A percentile compares a stretch with the other conserved stretches of the same genome.
Evolutionary conservation across 2,329 filamentous ascomycete species (phyloP).

Genomic region (Akanthomyces muscarius): DNA sequence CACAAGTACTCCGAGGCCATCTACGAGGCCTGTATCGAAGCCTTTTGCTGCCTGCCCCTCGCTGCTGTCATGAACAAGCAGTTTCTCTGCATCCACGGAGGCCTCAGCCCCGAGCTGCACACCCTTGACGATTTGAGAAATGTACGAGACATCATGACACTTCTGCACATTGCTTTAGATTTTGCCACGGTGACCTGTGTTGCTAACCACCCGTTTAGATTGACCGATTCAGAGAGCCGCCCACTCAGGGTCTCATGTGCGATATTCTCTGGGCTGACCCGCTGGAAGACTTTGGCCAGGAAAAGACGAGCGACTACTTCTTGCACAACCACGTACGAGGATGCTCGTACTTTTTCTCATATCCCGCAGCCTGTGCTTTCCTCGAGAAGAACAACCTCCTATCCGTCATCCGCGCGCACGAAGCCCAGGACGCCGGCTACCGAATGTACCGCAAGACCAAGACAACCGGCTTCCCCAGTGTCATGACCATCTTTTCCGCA

Average conservation of each 20-base stretch:
- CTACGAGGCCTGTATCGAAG: slow-evolving; percentile 98
- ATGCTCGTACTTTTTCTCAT: slow-evolving; percentile 99
- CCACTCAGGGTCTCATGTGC: slow-evolving; percentile 97
- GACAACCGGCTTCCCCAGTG: slow-evolving; percentile 95
- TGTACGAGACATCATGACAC: slow-evolving; percentile 45
- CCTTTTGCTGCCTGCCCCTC: slow-evolving; percentile 89
- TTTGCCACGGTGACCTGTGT: neutral
- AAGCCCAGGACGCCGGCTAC: slow-evolving; percentile 97
- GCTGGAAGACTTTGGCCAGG: slow-evolving; percentile 95
- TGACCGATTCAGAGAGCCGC: slow-evolving; percentile 95
- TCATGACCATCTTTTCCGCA: slow-evolving; percentile 99
- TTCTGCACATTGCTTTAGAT: too few species aligned
- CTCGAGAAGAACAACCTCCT: slow-evolving; percentile 98
- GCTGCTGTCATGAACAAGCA: slow-evolving; percentile 99
- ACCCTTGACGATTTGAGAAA: slow-evolving; percentile 90
- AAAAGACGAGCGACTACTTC: slow-evolving; percentile 97
- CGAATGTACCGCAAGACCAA: slow-evolving; percentile 99
- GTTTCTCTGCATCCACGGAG: slow-evolving; percentile 96
- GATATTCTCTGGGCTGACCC: slow-evolving; percentile 99
- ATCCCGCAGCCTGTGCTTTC: slow-evolving; percentile 94
- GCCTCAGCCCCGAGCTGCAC: slow-evolving; percentile 90
- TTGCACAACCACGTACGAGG: slow-evolving; percentile 97
- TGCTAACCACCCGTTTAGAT: slow-evolving; percentile 48
- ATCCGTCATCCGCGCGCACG: slow-evolving; percentile 94
- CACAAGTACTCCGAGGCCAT: slow-evolving; percentile 97